Evolutionary conservation across 2,329 filamentous ascomycete species (phyloP).

Genomic region (Pleomassaria siparia): DNA sequence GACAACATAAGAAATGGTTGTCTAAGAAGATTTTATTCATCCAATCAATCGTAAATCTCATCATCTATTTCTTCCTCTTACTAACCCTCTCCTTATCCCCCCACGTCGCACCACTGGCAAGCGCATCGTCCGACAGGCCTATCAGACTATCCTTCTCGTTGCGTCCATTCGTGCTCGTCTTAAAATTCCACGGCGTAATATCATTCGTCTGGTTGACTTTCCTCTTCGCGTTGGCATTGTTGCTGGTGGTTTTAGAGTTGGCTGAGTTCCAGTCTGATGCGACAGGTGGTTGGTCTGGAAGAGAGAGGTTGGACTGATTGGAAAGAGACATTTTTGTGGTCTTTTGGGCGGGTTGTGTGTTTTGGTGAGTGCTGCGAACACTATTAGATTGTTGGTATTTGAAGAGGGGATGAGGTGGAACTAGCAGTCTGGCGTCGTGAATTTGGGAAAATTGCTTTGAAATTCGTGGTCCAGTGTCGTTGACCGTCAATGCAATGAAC

Average conservation of each 20-base stretch:
- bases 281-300: conserved; percentile 75
- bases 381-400: too few species aligned
- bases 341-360: conserved; percentile 13
- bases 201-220: conserved; percentile 54
- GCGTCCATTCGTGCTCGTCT: conserved; percentile 57
- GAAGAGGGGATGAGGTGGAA: too few species aligned
- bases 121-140: conserved; percentile 62
- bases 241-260: conserved; percentile 68
- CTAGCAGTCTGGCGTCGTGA: too few species aligned
- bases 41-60: too few species aligned
- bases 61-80: conserved; percentile 47
- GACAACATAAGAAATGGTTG: too few species aligned
- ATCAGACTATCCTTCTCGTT: conserved; percentile 61
- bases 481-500: background rate
- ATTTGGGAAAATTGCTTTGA: too few species aligned
- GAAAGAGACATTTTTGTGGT: too few species aligned
- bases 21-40: too few species aligned
- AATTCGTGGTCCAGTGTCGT: too few species aligned
- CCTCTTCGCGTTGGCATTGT: conserved; percentile 61
- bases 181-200: conserved; percentile 45
- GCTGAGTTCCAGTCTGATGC: conserved; percentile 77
- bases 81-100: conserved; percentile 45
- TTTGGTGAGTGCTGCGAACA: background rate
- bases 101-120: conserved; percentile 50
- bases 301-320: conserved; percentile 74